phyloP scores from a whole-genome alignment of 495 filamentous ascomycete genomes.

The Aspergillus baeticus region DNA sequence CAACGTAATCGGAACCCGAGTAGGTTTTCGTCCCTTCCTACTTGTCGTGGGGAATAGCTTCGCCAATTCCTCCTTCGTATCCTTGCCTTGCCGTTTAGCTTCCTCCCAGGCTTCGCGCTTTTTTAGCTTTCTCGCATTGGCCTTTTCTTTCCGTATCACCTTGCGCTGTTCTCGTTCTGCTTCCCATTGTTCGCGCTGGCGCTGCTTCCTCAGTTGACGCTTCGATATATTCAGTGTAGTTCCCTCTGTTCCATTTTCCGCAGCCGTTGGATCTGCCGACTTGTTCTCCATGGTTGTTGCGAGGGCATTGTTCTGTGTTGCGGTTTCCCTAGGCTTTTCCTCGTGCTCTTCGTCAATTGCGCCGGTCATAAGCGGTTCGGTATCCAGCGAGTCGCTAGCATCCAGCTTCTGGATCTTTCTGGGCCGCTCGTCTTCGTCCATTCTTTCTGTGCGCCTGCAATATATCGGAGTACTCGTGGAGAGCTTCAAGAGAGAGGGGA shows the following conservation, averaged over 20 bases:
- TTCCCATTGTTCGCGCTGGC: constrained; percentile 65
- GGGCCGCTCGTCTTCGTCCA: constrained; percentile 55
- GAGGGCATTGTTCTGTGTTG: constrained; percentile 10
- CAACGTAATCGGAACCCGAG: constrained; percentile 69
- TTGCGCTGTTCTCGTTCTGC: constrained; percentile 67
- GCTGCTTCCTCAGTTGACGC: constrained; percentile 74
- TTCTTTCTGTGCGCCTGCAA: constrained; percentile 21
- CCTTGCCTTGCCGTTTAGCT: constrained; percentile 27
- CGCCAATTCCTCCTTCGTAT: constrained; percentile 32
- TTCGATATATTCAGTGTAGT: constrained; percentile 61
- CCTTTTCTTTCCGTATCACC: constrained; percentile 68
- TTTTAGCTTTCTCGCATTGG: constrained; percentile 59
- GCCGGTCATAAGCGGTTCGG: constrained; percentile 35
- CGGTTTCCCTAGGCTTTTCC: constrained; percentile 15
- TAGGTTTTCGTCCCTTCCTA: constrained; percentile 30
- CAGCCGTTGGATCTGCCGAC: constrained; percentile 10
- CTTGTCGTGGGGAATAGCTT: constrained; percentile 29
- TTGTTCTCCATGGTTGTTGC: background rate
- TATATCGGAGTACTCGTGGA: background rate
- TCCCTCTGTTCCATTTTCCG: constrained; percentile 15
- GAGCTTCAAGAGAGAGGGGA: constrained; percentile 1
- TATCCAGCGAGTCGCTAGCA: constrained; percentile 24
- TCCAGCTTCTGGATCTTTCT: constrained; percentile 51
- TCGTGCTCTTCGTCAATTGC: constrained; percentile 20
- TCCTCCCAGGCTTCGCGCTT: constrained; percentile 43